Evolutionary conservation across 73 alveolate genomes (phyloP).

Genomic region (Paramecium sexaurelia): DNA sequence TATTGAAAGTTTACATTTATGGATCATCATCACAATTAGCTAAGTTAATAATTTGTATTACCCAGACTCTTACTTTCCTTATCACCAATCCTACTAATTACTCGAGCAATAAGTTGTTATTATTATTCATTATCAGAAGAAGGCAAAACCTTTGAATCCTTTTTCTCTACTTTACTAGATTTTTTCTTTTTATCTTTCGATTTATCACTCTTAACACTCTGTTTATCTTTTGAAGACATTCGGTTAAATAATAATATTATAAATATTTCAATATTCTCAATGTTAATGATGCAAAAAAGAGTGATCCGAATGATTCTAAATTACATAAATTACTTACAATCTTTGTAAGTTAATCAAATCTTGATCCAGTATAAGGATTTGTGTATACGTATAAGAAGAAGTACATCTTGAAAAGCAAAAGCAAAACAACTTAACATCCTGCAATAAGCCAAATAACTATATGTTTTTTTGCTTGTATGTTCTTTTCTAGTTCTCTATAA

Average conservation of each 20-base stretch:
- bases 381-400: constrained; percentile 66
- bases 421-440: constrained; percentile 71
- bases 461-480: constrained; percentile 78
- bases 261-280: not conserved
- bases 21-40: constrained; percentile 5
- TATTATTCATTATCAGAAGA: not conserved
- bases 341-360: not conserved
- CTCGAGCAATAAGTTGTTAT: not conserved
- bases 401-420: constrained; percentile 74
- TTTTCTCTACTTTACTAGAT: not conserved
- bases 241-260: not conserved
- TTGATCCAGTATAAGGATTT: constrained; percentile 32
- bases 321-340: not conserved
- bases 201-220: constrained; percentile 10
- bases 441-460: constrained; percentile 74
- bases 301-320: not conserved
- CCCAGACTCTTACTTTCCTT: not conserved
- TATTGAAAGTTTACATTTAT: not conserved
- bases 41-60: not conserved
- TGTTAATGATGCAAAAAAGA: not conserved
- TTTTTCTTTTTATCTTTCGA: constrained; percentile 22
- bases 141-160: constrained; percentile 17
- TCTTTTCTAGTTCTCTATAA: constrained; percentile 73
- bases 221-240: constrained; percentile 56
- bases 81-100: not conserved